Base-by-base conservation (phyloP, 306 rosid species). In the Fagus sylvatica region DNA sequence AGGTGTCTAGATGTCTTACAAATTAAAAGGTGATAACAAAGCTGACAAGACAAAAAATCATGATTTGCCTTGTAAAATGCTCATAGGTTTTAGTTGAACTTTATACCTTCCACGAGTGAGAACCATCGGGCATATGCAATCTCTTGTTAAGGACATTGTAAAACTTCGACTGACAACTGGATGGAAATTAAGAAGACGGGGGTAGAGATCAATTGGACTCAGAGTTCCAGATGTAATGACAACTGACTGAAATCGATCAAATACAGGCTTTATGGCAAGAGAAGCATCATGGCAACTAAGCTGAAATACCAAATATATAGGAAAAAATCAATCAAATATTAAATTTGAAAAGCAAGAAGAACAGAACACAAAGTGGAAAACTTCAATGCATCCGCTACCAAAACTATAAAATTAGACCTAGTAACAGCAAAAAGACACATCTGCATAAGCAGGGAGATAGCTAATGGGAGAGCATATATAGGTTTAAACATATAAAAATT, bases 41-140 rank as follows among this genome's bases (percentile, higher is more conserved):
- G 43, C 74, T 75, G 66, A 57, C 33, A 62, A 66, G 77, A 33
- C 39, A 39, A 66, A 74, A 57, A 56, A 13, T 17, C 32, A 56
- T 76, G 67, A 65, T 60, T 19, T 34, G 30, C 55, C 61, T 5
- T 15, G 28, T 42, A 41, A 5, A 81, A 78, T 49, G 9, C 54
- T 59, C n/a, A 61, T 3, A 65, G 78, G 56, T 36, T 16, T 56
- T 72, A 55, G 57, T n/a, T 22, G 74, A 75, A 76, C 46, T 61
- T 55, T 46, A 75, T 88, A 95, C 98, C 98, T 91, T 77, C 98
- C 98, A 46, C 98, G 93, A 34, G 98, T 92, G 78, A 95, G 98
- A 79, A 95, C 98, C 98, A 95, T 95, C n/a, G 98, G 98, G 76
- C 98, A 95, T 77, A 95, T 95, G 88, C 97, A 95, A 71, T 92